phyloP scores from a whole-genome alignment of 805 yeast genomes.

The Monosporozyma aerobia region DNA sequence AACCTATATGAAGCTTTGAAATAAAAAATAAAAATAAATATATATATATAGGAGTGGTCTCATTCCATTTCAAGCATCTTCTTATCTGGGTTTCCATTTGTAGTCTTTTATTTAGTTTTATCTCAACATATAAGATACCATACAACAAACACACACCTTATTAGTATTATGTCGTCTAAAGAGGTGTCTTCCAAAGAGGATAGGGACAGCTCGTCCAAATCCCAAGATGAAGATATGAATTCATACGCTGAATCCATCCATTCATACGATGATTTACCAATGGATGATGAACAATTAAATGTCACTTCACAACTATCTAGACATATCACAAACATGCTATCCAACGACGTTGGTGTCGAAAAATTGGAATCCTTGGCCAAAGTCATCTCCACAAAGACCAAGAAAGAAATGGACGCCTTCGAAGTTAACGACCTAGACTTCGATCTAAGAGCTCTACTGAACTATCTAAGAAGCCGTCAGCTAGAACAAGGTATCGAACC shows the following conservation, averaged over 20 bases:
- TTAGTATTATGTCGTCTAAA: slow-evolving; percentile 11
- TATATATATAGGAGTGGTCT: neutral
- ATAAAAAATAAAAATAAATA: too few species aligned
- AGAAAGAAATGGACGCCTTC: slow-evolving; percentile 36
- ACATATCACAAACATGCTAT: slow-evolving; percentile 25
- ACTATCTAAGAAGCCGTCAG: slow-evolving; percentile 33
- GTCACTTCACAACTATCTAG: slow-evolving; percentile 24
- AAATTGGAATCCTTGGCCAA: slow-evolving; percentile 42
- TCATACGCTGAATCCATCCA: slow-evolving; percentile 22
- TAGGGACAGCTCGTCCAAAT: slow-evolving; percentile 11
- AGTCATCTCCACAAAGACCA: slow-evolving; percentile 41
- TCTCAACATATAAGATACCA: neutral
- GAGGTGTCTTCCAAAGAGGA: slow-evolving; percentile 19
- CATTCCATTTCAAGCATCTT: neutral
- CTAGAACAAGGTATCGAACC: slow-evolving; percentile 39
- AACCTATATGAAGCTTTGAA: too few species aligned
- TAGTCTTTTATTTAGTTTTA: neutral
- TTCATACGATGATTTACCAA: slow-evolving; percentile 12
- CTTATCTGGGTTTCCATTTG: neutral
- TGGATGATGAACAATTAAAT: slow-evolving; percentile 18
- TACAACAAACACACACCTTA: slow-evolving; percentile 1
- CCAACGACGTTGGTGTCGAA: slow-evolving; percentile 30
- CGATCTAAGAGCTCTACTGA: slow-evolving; percentile 36
- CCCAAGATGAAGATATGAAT: slow-evolving; percentile 10
- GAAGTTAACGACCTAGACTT: slow-evolving; percentile 39